Conservation (phyloP, 768 basidiomycete species). For the Podaxis sp. region DNA sequence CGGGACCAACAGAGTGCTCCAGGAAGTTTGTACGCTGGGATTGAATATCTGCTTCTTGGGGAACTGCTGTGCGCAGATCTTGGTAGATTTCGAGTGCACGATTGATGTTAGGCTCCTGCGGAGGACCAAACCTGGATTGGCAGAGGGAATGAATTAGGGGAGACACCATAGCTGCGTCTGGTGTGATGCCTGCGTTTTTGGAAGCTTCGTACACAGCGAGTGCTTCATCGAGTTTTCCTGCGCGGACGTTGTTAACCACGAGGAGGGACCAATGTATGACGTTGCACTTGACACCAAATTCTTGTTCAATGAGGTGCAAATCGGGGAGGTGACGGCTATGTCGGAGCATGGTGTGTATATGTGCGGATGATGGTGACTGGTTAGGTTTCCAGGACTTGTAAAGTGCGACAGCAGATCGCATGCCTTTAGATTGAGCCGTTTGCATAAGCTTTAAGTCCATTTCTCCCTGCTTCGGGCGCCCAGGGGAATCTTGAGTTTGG, state of each 20-base stretch:
- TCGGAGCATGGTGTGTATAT: conserved; percentile 29
- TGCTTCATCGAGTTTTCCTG: conserved; percentile 34
- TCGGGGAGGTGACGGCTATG: conserved; percentile 36
- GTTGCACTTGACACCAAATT: conserved; percentile 34
- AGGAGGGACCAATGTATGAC: conserved; percentile 51
- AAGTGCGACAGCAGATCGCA: not conserved
- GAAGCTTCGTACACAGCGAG: conserved; percentile 46
- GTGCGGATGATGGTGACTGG: not conserved
- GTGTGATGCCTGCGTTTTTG: conserved; percentile 36
- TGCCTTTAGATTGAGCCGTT: conserved; percentile 1
- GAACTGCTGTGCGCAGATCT: conserved; percentile 35
- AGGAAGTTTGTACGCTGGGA: not conserved
- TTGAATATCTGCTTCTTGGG: conserved; percentile 18
- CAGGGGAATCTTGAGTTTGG: conserved; percentile 16
- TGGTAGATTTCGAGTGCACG: conserved; percentile 50
- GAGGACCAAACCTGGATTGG: conserved; percentile 23
- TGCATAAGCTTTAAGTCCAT: not conserved
- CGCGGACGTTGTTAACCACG: conserved; percentile 44
- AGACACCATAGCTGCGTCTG: conserved; percentile 47
- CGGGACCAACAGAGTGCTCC: conserved; percentile 38
- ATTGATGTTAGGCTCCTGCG: conserved; percentile 39
- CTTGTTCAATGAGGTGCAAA: conserved; percentile 36
- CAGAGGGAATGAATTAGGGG: conserved; percentile 53
- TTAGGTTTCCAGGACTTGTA: conserved; percentile 2
- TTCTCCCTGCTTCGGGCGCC: not conserved